phyloP scores from a whole-genome alignment of 345 rosid genomes.

The Eucalyptus regnans region DNA sequence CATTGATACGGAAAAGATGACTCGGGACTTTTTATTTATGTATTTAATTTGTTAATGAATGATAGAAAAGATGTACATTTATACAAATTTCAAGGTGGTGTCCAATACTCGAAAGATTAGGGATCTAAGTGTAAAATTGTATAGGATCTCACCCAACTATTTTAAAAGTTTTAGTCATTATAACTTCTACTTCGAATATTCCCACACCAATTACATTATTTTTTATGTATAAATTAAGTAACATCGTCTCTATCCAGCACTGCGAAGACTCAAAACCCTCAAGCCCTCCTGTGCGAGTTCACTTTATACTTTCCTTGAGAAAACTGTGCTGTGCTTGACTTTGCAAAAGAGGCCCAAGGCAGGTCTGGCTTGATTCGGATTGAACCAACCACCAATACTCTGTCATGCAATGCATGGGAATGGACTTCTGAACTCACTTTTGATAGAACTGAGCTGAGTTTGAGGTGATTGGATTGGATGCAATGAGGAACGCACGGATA shows the following conservation, averaged over 20 bases:
- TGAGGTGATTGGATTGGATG: neutral
- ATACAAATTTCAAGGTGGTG: too few relatives aligned
- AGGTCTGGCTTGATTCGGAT: neutral
- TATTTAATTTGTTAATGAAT: too few relatives aligned
- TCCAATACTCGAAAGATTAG: neutral
- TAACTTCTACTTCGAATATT: neutral
- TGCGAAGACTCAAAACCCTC: neutral
- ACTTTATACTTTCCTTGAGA: too few relatives aligned
- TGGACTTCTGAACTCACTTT: neutral
- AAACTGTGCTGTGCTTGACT: too few relatives aligned
- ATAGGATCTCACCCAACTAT: too few relatives aligned
- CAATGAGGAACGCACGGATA: neutral
- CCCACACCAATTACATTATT: neutral
- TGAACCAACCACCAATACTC: neutral
- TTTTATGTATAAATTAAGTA: neutral
- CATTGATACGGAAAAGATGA: neutral
- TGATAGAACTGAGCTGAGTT: neutral
- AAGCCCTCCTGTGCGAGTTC: neutral
- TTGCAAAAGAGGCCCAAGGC: neutral
- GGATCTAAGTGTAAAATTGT: neutral
- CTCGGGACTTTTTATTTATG: neutral
- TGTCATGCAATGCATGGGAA: neutral
- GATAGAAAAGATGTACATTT: neutral
- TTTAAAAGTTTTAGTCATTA: neutral
- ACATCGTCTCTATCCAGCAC: neutral